These are phyloP conservation scores for Picochlorum costavermella DNA, from an alignment of 139 green algal genomes.

Conservation along the genomic window DNA sequence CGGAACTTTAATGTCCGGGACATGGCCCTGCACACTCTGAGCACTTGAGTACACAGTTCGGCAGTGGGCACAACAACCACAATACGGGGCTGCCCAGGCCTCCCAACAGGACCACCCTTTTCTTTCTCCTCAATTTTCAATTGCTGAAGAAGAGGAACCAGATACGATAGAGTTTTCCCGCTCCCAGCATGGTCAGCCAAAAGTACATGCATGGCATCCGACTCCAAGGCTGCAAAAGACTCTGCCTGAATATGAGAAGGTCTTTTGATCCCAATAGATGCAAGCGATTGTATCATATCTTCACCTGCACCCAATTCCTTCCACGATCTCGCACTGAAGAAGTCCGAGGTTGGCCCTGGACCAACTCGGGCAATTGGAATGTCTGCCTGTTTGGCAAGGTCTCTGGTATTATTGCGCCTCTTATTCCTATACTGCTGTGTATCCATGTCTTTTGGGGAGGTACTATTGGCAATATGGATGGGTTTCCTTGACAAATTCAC, in stretches of 20 bases:
- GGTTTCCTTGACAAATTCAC: constrained; percentile 1
- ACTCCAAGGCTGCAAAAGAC: constrained; percentile 10
- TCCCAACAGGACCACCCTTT: constrained; percentile 17
- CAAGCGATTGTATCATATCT: constrained; percentile 43
- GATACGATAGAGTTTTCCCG: constrained; percentile 87
- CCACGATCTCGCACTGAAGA: constrained; percentile 45
- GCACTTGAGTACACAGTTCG: constrained; percentile 45
- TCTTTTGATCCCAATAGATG: constrained; percentile 41
- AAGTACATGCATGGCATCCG: constrained; percentile 32
- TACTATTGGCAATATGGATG: not conserved
- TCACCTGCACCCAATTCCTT: constrained; percentile 28
- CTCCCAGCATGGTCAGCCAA: constrained; percentile 79
- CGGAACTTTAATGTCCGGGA: constrained; percentile 28
- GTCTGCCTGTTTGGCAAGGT: constrained; percentile 5
- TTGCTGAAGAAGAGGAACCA: constrained; percentile 68
- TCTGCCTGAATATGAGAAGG: constrained; percentile 69
- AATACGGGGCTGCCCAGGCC: constrained; percentile 28
- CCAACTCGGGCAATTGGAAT: constrained; percentile 22
- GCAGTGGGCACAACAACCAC: constrained; percentile 55
- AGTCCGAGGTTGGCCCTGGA: constrained; percentile 19
- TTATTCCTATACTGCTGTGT: not conserved
- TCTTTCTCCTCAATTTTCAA: constrained; percentile 38
- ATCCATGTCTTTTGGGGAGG: not conserved
- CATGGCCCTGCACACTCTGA: constrained; percentile 30
- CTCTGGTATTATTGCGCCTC: not conserved